phyloP scores from a whole-genome alignment of 208 protist species.

The Acanthamoeba healyi region DNA sequence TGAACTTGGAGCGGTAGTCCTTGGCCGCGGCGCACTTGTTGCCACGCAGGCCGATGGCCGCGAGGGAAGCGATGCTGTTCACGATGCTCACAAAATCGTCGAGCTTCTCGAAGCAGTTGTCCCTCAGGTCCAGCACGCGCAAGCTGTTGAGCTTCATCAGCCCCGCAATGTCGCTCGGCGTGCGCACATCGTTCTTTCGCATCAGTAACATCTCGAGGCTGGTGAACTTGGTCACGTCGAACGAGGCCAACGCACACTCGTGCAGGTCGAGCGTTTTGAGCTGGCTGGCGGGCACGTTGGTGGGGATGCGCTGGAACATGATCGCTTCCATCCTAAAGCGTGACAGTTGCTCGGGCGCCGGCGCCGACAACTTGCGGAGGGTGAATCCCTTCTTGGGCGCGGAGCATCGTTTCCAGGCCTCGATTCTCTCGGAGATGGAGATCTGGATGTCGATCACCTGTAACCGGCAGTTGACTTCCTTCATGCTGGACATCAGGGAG shows the following conservation, averaged over 20 bases:
- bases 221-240: slow-evolving; percentile 56
- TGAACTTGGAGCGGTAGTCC: slow-evolving; percentile 45
- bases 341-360: neutral
- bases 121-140: slow-evolving; percentile 53
- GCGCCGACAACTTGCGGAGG: slow-evolving; percentile 2
- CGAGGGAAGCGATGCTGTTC: neutral
- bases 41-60: slow-evolving; percentile 47
- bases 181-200: slow-evolving; percentile 39
- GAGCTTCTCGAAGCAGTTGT: slow-evolving; percentile 66
- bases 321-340: slow-evolving; percentile 46
- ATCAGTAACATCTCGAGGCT: slow-evolving; percentile 37
- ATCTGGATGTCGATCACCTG: slow-evolving; percentile 69
- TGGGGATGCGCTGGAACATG: slow-evolving; percentile 51
- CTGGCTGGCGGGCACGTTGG: slow-evolving; percentile 23
- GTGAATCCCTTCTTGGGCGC: slow-evolving; percentile 41
- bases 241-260: slow-evolving; percentile 46
- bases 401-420: neutral
- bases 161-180: slow-evolving; percentile 2
- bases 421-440: slow-evolving; percentile 67
- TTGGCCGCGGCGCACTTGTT: slow-evolving; percentile 37
- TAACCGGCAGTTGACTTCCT: slow-evolving; percentile 44
- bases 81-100: slow-evolving; percentile 42
- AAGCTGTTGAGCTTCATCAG: neutral
- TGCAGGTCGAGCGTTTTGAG: slow-evolving; percentile 48
- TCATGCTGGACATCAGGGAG: slow-evolving; percentile 5